Base-by-base conservation (phyloP, 768 basidiomycete genomes). In the Mycena capillaripes region DNA sequence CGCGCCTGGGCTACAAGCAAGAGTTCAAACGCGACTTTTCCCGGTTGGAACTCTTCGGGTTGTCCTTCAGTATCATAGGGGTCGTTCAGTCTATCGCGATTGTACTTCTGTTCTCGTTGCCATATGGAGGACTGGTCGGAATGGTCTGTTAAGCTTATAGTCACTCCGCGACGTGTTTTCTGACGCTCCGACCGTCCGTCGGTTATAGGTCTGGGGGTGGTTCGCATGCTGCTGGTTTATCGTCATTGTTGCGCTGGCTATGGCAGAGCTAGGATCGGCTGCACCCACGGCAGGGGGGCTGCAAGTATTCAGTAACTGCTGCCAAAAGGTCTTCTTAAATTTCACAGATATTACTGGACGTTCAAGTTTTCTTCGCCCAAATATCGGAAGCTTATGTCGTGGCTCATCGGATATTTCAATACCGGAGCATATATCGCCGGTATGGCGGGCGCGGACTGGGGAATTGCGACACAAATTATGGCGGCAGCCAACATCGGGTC, bases 361-460 rank as follows among this genome's bases (percentile, higher is more conserved):
- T 85, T 89, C 70, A 84, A 84, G 0, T 79, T 88, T 3, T 86
- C 86, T 0, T 86, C 89, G 9, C 87, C 87, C 9, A 80, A 83
- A 40, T 91, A 84, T 71, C 81, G 89, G 23, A 89, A 89, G 61
- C 77, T 91, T 6, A 83, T 91, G 34, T 84, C 86, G 1, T 91
- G 91, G 91, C 83, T 91, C 44, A 89, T 92, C 5, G 90, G 90
- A 44, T 91, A 89, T 89, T 83, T 89, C 1, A 90, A 90, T 66
- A 90, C 89, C 1, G 82, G 88, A 25, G 89, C 89, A 0, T 84
- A 82, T 19, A 85, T 88, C 52, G 57, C 77, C 12, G 71, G 78
- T 57, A 71, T 81, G 75, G 86, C 90, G 1, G 87, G 87, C 36
- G 84, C 89, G 10, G 85, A 88, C 79, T 90, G 88, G 89, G 88